Conservation (phyloP, 306 rosid species). For the Fagus sylvatica region DNA sequence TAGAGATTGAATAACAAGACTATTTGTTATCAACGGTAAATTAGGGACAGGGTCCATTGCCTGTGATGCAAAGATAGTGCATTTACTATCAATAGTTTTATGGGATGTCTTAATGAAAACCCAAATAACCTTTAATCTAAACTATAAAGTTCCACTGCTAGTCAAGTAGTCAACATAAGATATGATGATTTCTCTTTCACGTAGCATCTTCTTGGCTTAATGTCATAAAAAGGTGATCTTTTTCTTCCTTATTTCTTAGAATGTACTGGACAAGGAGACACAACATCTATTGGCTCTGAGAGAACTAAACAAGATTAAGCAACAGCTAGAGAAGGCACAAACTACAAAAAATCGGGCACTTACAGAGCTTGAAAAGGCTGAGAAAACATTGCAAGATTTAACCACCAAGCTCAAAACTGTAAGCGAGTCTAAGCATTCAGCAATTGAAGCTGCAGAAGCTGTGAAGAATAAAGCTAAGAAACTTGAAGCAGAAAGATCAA, state of each 20-base stretch:
- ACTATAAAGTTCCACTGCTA: background rate
- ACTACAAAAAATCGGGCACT: constrained; percentile 47
- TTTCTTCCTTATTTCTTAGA: constrained; percentile 33
- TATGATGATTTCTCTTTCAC: background rate
- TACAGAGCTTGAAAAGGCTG: constrained; percentile 68
- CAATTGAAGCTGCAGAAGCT: constrained; percentile 54
- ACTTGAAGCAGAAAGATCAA: constrained; percentile 43
- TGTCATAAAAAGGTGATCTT: background rate
- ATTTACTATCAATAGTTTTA: background rate
- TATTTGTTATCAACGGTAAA: background rate
- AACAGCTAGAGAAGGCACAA: constrained; percentile 45
- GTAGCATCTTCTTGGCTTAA: background rate
- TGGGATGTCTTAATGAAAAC: background rate
- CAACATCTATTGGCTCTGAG: constrained; percentile 64
- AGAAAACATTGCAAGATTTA: constrained; percentile 48
- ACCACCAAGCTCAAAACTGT: constrained; percentile 47
- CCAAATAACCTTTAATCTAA: background rate
- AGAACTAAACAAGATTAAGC: constrained; percentile 55
- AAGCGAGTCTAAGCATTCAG: constrained; percentile 55
- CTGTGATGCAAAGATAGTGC: too few species aligned
- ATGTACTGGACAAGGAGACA: constrained; percentile 71
- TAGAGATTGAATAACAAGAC: background rate
- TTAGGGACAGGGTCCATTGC: background rate
- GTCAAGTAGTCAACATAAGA: background rate
- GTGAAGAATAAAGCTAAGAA: constrained; percentile 44